These are phyloP conservation scores for Ampelocalamus luodianensis DNA, from an alignment of 176 grass and related monocot genomes.

Conservation along the genomic window DNA sequence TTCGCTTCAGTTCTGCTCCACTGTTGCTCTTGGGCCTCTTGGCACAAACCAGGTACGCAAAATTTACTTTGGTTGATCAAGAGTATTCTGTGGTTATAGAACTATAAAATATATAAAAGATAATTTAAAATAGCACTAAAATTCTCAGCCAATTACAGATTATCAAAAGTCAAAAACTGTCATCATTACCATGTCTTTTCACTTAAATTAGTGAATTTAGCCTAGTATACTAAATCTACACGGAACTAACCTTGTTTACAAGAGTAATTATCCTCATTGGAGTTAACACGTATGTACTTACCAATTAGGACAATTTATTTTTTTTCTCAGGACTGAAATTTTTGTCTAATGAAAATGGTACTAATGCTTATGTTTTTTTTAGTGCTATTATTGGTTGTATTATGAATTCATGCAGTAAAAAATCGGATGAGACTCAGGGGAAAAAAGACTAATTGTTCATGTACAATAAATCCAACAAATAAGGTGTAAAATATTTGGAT, in stretches of 20 bases:
- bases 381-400: background rate
- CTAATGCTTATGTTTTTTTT: background rate
- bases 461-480: constrained; percentile 6
- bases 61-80: constrained; percentile 24
- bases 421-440: background rate
- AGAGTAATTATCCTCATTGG: background rate
- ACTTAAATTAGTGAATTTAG: background rate
- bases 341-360: background rate
- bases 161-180: background rate
- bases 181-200: background rate
- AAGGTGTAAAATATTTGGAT: constrained; percentile 6
- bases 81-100: background rate
- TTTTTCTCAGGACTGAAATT: background rate
- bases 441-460: background rate
- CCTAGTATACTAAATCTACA: background rate
- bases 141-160: background rate
- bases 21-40: background rate
- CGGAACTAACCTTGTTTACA: background rate
- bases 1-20: constrained; percentile 12
- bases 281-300: background rate
- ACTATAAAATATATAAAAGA: background rate
- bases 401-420: background rate
- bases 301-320: background rate
- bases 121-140: background rate
- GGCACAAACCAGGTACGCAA: background rate